Evolutionary conservation across 164 flowering plant genomes (phyloP), one percentile per base, ranked within the genome.

Genomic region (Nelumbo lutea): DNA sequence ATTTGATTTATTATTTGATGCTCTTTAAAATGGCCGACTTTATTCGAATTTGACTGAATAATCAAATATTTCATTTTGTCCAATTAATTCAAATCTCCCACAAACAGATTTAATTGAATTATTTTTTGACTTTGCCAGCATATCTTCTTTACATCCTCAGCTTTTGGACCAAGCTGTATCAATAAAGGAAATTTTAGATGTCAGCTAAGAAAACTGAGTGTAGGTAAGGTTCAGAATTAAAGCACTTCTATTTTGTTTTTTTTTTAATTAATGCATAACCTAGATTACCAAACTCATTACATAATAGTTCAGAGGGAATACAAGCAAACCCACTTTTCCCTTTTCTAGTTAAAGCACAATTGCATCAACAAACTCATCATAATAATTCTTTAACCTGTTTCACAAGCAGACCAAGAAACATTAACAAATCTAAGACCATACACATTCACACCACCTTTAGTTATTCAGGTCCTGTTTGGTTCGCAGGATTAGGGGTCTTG

Each of bases 161-260:
- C 77, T 70, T 82, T 85, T 15, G 87, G 89, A 53, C 85, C 88
- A 75, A 85, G 86, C 86, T 83, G 86, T 73, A 75, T 57, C 15
- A 72, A 66, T 39, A 52, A 27, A 38, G 10, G 60, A 9, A 58
- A 66, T 3, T 7, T 45, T 58, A 47, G 11, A 11, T 1, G 61
- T 69, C 43, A 67, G 6, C n/a, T 4, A 41, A 48, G 60, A 38
- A 38, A 59, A 57, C 59, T 9, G 43, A 6, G 9, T 9, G n/a
- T 27, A 8, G 51, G 42, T 43, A 45, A 8, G 51, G 42, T 43
- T 10, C 13, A 14, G 46, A 45, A 41, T 1, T 42, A 27, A 42
- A 44, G 9, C 48, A 6, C 4, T 56, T 47, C 59, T 2, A 42
- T 8, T 4, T 50, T 51, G 0, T 50, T 1, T 2, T 40, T 53